Evolutionary conservation across 257 asterid species (phyloP).

Genomic region (Nicotiana obtusifolia): DNA sequence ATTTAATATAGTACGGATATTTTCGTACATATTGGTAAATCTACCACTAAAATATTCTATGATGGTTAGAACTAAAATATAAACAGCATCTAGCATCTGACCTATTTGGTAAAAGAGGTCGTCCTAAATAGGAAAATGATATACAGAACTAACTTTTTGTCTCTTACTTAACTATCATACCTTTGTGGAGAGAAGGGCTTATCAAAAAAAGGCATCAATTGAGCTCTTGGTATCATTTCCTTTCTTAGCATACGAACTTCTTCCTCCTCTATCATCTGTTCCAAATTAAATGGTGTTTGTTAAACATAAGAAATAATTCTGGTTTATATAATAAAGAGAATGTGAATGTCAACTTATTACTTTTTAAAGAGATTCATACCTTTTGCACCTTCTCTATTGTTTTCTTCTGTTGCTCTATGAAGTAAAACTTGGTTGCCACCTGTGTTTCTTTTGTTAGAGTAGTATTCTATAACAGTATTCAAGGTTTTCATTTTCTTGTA

Average conservation of each 20-base stretch:
- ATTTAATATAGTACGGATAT: too few species aligned
- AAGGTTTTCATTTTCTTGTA: not conserved
- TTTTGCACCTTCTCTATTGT: conserved; percentile 55
- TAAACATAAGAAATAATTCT: not conserved
- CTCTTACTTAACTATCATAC: conserved; percentile 10
- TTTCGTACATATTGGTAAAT: too few species aligned
- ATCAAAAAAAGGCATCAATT: conserved; percentile 69
- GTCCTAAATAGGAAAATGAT: not conserved
- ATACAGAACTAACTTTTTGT: not conserved
- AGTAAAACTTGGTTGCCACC: conserved; percentile 53
- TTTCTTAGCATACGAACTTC: conserved; percentile 62
- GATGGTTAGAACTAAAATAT: too few species aligned
- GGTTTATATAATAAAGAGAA: not conserved
- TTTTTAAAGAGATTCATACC: conserved; percentile 24
- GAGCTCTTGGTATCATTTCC: conserved; percentile 84
- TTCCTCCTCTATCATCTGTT: conserved; percentile 66
- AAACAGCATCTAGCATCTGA: too few species aligned
- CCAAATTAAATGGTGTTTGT: not conserved
- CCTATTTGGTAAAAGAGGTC: too few species aligned
- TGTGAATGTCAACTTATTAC: not conserved
- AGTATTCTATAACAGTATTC: not conserved
- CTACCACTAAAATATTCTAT: too few species aligned
- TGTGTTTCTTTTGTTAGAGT: conserved; percentile 9
- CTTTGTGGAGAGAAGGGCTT: conserved; percentile 75
- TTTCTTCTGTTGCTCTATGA: conserved; percentile 57